Evolutionary conservation across 768 basidiomycete species (phyloP), one percentile per base, ranked within the genome.

Genomic region (Hygrocybe punicea): DNA sequence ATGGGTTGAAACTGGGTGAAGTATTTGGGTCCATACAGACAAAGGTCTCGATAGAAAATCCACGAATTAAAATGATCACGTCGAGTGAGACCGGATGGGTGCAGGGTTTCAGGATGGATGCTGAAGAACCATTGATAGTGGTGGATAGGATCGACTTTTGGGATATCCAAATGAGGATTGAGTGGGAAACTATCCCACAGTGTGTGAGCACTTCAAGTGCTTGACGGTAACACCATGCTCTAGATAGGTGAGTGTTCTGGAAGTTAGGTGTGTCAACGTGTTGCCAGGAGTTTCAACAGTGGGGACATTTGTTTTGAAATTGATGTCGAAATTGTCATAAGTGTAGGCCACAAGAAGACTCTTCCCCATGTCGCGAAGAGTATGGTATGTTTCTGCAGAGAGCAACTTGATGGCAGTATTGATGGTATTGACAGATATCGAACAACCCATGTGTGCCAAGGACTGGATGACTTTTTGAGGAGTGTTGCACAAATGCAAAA

Each of bases 381-480:
- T 49, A 4, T 54, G 10, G 69, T 14, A 2, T 64, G 40, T 42
- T 19, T 42, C 40, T 4, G 40, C 40, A 4, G 40, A 42, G 4
- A 42, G 10, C 4, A 10, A 42, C 11, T 42, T 42, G 40, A 42
- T 11, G 3, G 40, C 40, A 3, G 3, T 14, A 11, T 42, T 3
- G 3, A 42, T 42, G 4, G 40, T 42, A 16, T 42, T 11, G 40
- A 14, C 11, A 3, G 40, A 42, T 3, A 42, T 42, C 40, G 40
- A 42, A 4, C 4, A 4, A 6, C 40, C 67, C 34, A 62, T 59
- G 34, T 50, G 61, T 14, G 62, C 42, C 6, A 68, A 59, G 5
- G 56, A 19, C 14, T 67, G 59, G 17, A 67, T 56, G 11, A 71
- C 67, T 16, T 55, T 59, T 36, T 69, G 62, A 2, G 70, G 67